These are phyloP conservation scores for Neurospora sp. DNA, from an alignment of 495 filamentous ascomycete genomes.

Conservation along the genomic window DNA sequence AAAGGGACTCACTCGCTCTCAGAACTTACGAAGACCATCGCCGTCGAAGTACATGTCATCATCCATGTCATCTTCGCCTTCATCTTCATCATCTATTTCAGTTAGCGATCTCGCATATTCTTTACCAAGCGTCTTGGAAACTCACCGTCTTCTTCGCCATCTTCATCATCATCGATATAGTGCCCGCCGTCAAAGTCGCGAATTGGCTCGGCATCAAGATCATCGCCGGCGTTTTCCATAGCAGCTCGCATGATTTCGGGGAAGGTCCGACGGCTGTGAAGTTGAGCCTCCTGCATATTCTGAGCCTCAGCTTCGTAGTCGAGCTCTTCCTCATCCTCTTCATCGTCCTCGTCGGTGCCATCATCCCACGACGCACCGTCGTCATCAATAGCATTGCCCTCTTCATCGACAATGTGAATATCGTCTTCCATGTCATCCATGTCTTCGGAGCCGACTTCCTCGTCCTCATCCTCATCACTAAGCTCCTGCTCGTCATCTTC, in stretches of 20 bases:
- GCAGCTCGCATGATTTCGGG: constrained; percentile 49
- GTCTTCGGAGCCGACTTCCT: constrained; percentile 36
- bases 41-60: constrained; percentile 56
- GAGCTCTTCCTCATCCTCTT: constrained; percentile 43
- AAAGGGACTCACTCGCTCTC: neutral
- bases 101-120: constrained; percentile 10
- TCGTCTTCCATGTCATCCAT: constrained; percentile 43
- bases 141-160: constrained; percentile 50
- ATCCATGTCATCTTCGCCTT: constrained; percentile 64
- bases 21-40: constrained; percentile 56
- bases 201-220: constrained; percentile 43
- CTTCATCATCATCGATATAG: constrained; percentile 61
- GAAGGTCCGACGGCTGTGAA: constrained; percentile 37
- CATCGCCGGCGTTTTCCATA: constrained; percentile 46
- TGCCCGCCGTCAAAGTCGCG: constrained; percentile 43
- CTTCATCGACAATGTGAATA: constrained; percentile 49
- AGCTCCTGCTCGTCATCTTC: constrained; percentile 47
- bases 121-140: constrained; percentile 1
- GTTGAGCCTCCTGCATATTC: constrained; percentile 30
- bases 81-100: constrained; percentile 45
- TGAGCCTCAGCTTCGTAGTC: constrained; percentile 39
- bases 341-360: constrained; percentile 46
- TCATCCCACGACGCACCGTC: constrained; percentile 45
- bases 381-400: constrained; percentile 41
- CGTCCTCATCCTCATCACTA: constrained; percentile 43